phyloP scores from a whole-genome alignment of 1,284 basidiomycete genomes.

The Xerocomus cyaneibrunnescens region DNA sequence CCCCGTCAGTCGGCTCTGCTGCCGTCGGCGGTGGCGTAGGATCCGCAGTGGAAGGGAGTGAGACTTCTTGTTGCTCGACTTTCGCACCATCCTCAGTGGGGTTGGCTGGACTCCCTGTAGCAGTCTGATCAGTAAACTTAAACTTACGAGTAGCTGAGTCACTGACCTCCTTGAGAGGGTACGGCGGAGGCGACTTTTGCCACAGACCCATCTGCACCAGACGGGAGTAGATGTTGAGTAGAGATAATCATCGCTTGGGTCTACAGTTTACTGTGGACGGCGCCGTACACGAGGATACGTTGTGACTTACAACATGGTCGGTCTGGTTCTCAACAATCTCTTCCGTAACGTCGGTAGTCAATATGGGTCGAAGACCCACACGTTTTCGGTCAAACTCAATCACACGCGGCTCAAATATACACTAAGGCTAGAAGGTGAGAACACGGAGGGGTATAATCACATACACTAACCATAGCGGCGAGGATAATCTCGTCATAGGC shows the following conservation, averaged over 20 bases:
- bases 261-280: conserved; percentile 38
- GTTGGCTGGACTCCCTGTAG: conserved; percentile 28
- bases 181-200: conserved; percentile 20
- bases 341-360: conserved; percentile 61
- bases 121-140: not conserved
- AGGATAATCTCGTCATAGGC: conserved; percentile 97
- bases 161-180: conserved; percentile 31
- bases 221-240: conserved; percentile 71
- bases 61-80: conserved; percentile 36
- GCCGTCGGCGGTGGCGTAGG: conserved; percentile 32
- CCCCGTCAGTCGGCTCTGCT: conserved; percentile 29
- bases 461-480: conserved; percentile 78
- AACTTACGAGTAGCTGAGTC: not conserved
- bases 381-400: conserved; percentile 86
- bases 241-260: conserved; percentile 85
- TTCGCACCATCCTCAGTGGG: conserved; percentile 29
- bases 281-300: conserved; percentile 1
- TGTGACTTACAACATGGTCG: conserved; percentile 58
- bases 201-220: conserved; percentile 23
- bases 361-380: conserved; percentile 46
- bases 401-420: conserved; percentile 89
- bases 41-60: conserved; percentile 36
- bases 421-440: conserved; percentile 45
- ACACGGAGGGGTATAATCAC: not conserved
- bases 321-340: conserved; percentile 66